Base-by-base conservation (phyloP, 345 rosid species). In the Pistacia atlantica region DNA sequence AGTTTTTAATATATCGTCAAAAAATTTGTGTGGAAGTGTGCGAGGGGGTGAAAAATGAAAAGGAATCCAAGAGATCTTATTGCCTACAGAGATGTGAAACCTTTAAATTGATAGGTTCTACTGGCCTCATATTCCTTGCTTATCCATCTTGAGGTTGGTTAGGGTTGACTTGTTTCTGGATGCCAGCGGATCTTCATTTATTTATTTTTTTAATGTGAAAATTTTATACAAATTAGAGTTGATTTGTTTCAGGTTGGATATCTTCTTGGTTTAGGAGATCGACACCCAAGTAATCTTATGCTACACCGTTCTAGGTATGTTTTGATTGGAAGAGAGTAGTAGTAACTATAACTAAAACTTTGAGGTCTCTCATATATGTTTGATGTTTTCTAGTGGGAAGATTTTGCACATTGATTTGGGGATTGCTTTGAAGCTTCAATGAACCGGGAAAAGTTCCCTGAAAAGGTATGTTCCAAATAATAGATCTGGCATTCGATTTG, bases 241-340 rank as follows among this genome's bases (percentile, higher is more conserved):
- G 64, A 75, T 74, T 77, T 67, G 46, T 83, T 83, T 80, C 92
- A 95, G 98, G 99, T 93, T 73, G 99, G 99, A 70, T 96, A 96
- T 80, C 93, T 96, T 86, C 99, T 96, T 67, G 99, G 99, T 68
- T 87, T 96, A 83, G 99, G 99, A 75, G 99, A 96, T 92, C 91
- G 98, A 69, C 99, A 96, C 80, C 99, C 99, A 61, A 91, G 99
- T 80, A 96, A 96, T 84, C 98, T 96, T 80, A 93, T 96, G 98
- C 86, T 96, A 58, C 88, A 91, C 78, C 95, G 98, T 57, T 84
- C 65, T 87, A 96, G 99, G 99, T 96, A 88, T 33, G 52, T 67
- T n/a, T 6, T 69, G 54, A 66, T 46, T 55, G 42, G 46, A 61
- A 75, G 51, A 57, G 9, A 57, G 58, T 28, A 33, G 38, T 78